These are phyloP conservation scores for Pseudopediastrum boryanum DNA, from an alignment of 139 green algal genomes.

Conservation along the genomic window DNA sequence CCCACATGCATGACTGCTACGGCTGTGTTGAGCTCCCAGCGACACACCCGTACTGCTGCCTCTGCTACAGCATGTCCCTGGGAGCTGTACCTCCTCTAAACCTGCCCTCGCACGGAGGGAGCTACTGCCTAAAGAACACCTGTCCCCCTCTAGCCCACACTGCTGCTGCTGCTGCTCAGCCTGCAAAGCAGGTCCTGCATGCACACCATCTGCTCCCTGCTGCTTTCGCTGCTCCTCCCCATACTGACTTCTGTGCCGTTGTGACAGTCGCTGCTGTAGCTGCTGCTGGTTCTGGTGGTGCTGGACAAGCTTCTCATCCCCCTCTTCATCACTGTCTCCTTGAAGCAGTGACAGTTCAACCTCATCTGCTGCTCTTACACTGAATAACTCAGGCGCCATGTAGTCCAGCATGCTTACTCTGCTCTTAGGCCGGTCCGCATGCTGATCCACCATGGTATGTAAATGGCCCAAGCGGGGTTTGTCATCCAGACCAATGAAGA, in stretches of 20 bases:
- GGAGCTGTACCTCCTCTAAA: too few species aligned
- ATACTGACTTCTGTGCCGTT: neutral
- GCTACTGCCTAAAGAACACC: too few species aligned
- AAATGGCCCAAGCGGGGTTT: conserved; percentile 50
- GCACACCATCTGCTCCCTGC: neutral
- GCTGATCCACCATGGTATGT: conserved; percentile 34
- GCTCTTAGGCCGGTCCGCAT: conserved; percentile 32
- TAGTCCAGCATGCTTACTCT: conserved; percentile 50
- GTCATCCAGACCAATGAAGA: conserved; percentile 48
- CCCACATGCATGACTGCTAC: too few species aligned
- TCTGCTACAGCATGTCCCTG: too few species aligned
- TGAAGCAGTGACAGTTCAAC: conserved; percentile 30
- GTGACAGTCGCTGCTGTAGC: conserved; percentile 4
- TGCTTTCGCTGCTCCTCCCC: neutral
- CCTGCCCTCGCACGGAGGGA: too few species aligned
- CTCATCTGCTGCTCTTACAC: conserved; percentile 32
- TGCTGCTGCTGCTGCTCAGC: conserved; percentile 19
- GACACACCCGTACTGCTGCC: too few species aligned
- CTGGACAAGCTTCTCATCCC: neutral
- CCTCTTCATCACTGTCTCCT: neutral
- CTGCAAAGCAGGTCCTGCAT: neutral
- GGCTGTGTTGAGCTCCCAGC: too few species aligned
- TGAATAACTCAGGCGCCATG: conserved; percentile 62
- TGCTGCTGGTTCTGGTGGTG: conserved; percentile 4
- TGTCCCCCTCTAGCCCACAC: too few species aligned